phyloP scores from a whole-genome alignment of 208 protist species.

The Acanthamoeba healyi region DNA sequence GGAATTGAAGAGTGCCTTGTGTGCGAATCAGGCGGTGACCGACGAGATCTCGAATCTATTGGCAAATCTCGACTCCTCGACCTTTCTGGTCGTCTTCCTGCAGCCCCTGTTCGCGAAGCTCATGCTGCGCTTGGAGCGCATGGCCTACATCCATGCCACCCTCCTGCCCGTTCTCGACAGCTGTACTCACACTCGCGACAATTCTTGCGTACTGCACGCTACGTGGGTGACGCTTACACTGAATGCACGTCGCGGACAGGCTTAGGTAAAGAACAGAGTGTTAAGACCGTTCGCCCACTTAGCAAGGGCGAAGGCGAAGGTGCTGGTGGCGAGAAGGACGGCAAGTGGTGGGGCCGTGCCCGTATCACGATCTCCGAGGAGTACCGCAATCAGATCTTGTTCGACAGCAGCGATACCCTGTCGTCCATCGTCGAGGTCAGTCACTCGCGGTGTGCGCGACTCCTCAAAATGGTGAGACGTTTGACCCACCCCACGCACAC shows the following conservation, averaged over 20 bases:
- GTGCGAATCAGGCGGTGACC: background rate
- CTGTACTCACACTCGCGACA: background rate
- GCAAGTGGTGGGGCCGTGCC: slow-evolving; percentile 48
- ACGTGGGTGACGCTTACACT: background rate
- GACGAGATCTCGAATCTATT: slow-evolving; percentile 42
- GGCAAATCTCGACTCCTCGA: background rate
- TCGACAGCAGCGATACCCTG: slow-evolving; percentile 32
- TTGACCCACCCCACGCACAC: background rate
- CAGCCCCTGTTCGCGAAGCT: slow-evolving; percentile 9
- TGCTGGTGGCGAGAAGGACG: background rate
- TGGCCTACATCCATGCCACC: slow-evolving; percentile 62
- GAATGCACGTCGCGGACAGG: background rate
- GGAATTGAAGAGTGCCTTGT: background rate
- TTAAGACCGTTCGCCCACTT: background rate
- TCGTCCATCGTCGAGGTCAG: slow-evolving; percentile 48
- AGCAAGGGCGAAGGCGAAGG: background rate
- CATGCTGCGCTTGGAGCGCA: background rate
- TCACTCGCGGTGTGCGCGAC: slow-evolving; percentile 14
- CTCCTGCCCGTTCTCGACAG: slow-evolving; percentile 60
- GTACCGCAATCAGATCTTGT: slow-evolving; percentile 65
- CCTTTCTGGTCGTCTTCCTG: slow-evolving; percentile 34
- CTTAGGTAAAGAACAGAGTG: background rate
- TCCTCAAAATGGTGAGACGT: slow-evolving; percentile 51
- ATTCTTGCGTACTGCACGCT: no score
- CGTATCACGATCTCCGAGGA: slow-evolving; percentile 42